These are phyloP conservation scores for Allium sativum DNA, from an alignment of 106 monocot genomes.

Conservation along the genomic window DNA sequence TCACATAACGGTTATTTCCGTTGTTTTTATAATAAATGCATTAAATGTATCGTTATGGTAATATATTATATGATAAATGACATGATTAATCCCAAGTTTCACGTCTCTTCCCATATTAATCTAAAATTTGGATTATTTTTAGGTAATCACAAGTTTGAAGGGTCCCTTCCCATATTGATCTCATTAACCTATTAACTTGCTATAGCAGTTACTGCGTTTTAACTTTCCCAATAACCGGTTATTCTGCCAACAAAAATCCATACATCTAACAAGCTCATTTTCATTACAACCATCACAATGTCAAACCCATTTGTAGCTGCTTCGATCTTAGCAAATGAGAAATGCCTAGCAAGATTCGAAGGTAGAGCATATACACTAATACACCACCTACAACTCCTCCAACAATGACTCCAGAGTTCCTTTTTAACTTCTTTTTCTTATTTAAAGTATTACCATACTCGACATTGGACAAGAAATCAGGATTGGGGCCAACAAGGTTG, in stretches of 20 bases:
- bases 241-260: background rate
- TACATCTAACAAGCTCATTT: slow-evolving; percentile 7
- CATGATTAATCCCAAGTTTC: no score
- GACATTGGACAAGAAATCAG: slow-evolving; percentile 1
- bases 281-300: slow-evolving; percentile 6
- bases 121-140: no score
- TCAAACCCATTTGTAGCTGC: slow-evolving; percentile 69
- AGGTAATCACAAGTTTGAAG: no score
- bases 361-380: slow-evolving; percentile 27
- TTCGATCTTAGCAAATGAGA: slow-evolving; percentile 61
- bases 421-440: background rate
- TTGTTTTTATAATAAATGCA: no score
- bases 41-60: no score
- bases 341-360: slow-evolving; percentile 68
- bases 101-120: no score
- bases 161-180: no score
- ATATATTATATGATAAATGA: no score
- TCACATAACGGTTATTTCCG: no score
- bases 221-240: no score
- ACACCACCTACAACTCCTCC: slow-evolving; percentile 32
- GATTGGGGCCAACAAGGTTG: slow-evolving; percentile 47
- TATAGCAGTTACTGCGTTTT: no score
- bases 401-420: slow-evolving; percentile 16
- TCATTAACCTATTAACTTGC: no score
- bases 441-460: slow-evolving; percentile 5